Conservation (phyloP, 2,329 filamentous ascomycete species). For the Tolypocladium album region DNA sequence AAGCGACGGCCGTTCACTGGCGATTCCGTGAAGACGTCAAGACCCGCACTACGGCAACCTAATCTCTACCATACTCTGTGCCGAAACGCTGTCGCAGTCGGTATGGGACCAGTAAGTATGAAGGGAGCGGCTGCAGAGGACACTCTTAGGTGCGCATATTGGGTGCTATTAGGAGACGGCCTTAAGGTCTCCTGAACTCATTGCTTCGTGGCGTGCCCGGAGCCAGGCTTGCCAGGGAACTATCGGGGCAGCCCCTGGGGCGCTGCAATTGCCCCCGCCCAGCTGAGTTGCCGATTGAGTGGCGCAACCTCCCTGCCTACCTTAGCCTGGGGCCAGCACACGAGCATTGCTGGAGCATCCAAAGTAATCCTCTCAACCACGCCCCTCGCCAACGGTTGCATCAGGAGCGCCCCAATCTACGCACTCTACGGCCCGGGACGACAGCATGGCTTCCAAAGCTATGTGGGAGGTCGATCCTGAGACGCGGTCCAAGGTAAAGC, state of each 20-base stretch:
- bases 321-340: not conserved
- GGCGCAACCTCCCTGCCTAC: not conserved
- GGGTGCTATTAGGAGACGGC: not conserved
- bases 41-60: not conserved
- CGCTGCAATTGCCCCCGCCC: not conserved
- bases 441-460: constrained; percentile 54
- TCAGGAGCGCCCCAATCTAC: not conserved
- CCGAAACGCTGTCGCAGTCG: not conserved
- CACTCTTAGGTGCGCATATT: too few relatives aligned
- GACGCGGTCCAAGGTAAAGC: constrained; percentile 78
- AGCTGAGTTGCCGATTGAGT: not conserved
- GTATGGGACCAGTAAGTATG: not conserved
- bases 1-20: too few relatives aligned
- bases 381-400: not conserved
- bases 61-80: not conserved
- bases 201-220: not conserved
- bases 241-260: not conserved
- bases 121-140: not conserved
- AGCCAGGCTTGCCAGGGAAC: not conserved
- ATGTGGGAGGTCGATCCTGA: constrained; percentile 99
- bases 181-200: too few relatives aligned
- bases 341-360: not conserved
- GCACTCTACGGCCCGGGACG: constrained; percentile 3
- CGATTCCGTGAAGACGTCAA: not conserved
- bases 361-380: not conserved